Base-by-base conservation (phyloP, 352 stramenopile species). In the Globisporangium spinosum region DNA sequence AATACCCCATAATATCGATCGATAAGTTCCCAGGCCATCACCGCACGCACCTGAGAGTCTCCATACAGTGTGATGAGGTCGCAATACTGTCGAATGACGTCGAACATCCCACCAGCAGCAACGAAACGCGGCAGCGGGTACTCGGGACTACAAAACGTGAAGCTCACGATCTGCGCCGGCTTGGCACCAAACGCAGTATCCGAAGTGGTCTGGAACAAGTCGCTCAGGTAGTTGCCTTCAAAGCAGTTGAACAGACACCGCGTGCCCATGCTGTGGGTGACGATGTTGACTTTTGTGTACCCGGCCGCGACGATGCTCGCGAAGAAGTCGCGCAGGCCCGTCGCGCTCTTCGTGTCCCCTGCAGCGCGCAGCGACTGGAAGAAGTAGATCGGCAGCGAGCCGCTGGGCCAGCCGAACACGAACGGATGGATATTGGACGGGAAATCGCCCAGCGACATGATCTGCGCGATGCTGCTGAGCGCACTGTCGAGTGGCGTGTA, bases 141-240 rank as follows among this genome's bases (percentile, higher is more conserved):
- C 58, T 90, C 82, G 20, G 83, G 80, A 62, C 85, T 91, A 38
- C 87, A 77, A 43, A 90, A 73, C 25, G 80, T 88, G 7, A 90
- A 45, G 55, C 69, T 74, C 57, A 60, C 57, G 17, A 70, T 67
- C 43, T 66, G 13, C 32, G 58, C 54, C 0, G 58, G 51, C 29
- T 70, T 70, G 65, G 32, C 22, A 6, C 65, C 65, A 7, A 12
- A 8, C 38, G n/a, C n/a, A 23, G 51, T 22, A 35, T 71, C 66
- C 1, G 58, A 58, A 3, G 66, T 51, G 0, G 54, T 71, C 66
- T 71, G 47, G 61, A 72, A 70, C n/a, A 72, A 22, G 15, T 65
- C 62, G 29, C 55, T 47, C 23, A 72, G 57, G 34, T 70, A 62
- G 27, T 68, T 49, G 25, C 55, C 55, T 3, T 66, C 57, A 27